Conservation (phyloP, 2,329 filamentous ascomycete species). For the Decorospora gaudefroyi region DNA sequence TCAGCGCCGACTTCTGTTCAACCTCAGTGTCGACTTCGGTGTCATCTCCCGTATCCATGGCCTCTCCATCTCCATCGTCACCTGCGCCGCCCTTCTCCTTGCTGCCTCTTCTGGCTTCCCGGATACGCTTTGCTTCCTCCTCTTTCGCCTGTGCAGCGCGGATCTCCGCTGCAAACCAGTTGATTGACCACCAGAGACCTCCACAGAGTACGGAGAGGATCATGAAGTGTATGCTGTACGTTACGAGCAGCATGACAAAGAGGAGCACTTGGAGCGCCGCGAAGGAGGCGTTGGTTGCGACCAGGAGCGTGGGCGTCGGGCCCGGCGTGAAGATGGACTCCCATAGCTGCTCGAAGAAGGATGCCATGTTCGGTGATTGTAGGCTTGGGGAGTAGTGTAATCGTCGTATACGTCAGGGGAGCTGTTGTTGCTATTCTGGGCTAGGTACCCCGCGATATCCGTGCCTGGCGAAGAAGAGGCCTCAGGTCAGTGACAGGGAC, state of each 20-base stretch:
- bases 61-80: slow-evolving; percentile 37
- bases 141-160: slow-evolving; percentile 53
- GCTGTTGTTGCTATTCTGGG: slow-evolving; percentile 15
- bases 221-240: slow-evolving; percentile 86
- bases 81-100: slow-evolving; percentile 34
- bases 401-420: slow-evolving; percentile 5
- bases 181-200: slow-evolving; percentile 89
- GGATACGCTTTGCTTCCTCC: slow-evolving; percentile 56
- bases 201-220: slow-evolving; percentile 78
- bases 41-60: slow-evolving; percentile 52
- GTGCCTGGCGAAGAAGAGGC: slow-evolving; percentile 32
- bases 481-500: not conserved
- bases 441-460: slow-evolving; percentile 21
- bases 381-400: not conserved
- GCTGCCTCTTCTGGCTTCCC: slow-evolving; percentile 52
- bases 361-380: slow-evolving; percentile 39
- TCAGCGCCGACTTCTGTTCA: slow-evolving; percentile 36
- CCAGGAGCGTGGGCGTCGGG: slow-evolving; percentile 81
- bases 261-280: slow-evolving; percentile 81
- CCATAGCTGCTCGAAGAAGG: slow-evolving; percentile 77
- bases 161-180: slow-evolving; percentile 87
- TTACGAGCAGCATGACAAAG: slow-evolving; percentile 73
- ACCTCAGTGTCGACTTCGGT: slow-evolving; percentile 52
- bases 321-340: slow-evolving; percentile 92
- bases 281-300: slow-evolving; percentile 90